These are phyloP conservation scores for Apiospora kogelbergensis DNA, from an alignment of 2,329 filamentous ascomycete species.

Conservation along the genomic window DNA sequence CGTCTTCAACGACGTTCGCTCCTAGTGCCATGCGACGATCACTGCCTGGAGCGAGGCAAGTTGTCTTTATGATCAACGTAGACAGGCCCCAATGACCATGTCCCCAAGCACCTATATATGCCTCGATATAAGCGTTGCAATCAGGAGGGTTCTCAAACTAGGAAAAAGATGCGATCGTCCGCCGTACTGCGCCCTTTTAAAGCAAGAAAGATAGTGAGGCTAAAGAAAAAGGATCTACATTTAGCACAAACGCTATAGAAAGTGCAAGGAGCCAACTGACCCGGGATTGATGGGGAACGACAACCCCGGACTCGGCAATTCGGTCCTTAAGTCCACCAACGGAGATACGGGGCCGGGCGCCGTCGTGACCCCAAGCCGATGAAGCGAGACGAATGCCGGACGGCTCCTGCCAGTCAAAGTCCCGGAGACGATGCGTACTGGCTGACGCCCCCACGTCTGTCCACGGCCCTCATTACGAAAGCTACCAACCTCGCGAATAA, in stretches of 20 bases:
- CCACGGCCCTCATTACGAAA: not conserved
- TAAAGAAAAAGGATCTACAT: not conserved
- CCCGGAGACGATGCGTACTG: not conserved
- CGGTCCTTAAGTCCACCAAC: slow-evolving; percentile 5
- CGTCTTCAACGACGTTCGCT: not conserved
- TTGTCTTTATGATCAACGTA: too few species aligned
- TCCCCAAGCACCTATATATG: not conserved
- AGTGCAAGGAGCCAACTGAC: not conserved
- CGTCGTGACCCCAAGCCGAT: not conserved
- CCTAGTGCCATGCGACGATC: not conserved
- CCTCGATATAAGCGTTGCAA: not conserved
- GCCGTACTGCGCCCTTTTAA: not conserved
- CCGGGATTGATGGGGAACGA: not conserved
- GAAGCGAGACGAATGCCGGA: not conserved
- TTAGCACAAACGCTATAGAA: not conserved
- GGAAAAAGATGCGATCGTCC: not conserved
- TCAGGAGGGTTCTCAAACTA: not conserved
- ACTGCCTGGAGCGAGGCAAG: not conserved
- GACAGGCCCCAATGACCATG: not conserved
- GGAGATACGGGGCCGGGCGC: slow-evolving; percentile 10
- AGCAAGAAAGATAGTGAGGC: not conserved
- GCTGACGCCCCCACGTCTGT: not conserved
- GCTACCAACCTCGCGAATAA: not conserved
- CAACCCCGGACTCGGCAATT: not conserved
- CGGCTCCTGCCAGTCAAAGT: not conserved